Evolutionary conservation across 2,329 filamentous ascomycete genomes (phyloP).

Genomic region (Fusarium luffae): DNA sequence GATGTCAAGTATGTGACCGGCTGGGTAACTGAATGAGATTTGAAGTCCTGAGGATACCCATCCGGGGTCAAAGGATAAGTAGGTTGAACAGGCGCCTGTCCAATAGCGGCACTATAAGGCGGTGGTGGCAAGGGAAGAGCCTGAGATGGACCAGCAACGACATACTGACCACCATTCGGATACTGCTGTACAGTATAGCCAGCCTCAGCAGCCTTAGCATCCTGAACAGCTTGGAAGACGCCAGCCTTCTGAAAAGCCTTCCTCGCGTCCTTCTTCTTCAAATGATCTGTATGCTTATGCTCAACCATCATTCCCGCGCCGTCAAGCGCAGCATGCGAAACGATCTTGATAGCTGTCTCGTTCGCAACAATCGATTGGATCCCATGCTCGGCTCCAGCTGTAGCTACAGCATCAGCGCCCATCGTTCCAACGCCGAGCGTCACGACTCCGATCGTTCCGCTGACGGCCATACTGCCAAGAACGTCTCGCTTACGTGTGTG

Average conservation of each 20-base stretch:
- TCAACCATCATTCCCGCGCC: constrained; percentile 51
- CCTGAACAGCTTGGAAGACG: constrained; percentile 47
- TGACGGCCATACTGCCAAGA: constrained; percentile 53
- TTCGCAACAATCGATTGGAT: constrained; percentile 45
- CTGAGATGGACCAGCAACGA: constrained; percentile 6
- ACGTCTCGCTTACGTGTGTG: constrained; percentile 56
- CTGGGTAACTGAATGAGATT: not conserved
- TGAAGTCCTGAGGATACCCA: constrained; percentile 19
- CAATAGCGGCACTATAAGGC: constrained; percentile 14
- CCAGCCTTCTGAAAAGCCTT: constrained; percentile 50
- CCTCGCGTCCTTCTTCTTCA: constrained; percentile 50
- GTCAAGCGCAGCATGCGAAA: constrained; percentile 52
- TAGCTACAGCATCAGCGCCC: constrained; percentile 52
- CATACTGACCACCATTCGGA: constrained; percentile 12
- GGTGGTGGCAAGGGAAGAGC: constrained; percentile 26
- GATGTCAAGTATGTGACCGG: not conserved
- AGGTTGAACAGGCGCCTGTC: not conserved
- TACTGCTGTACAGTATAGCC: constrained; percentile 35
- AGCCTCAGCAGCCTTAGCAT: constrained; percentile 46
- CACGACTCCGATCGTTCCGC: constrained; percentile 51
- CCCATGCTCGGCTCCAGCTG: constrained; percentile 51
- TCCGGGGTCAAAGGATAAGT: not conserved
- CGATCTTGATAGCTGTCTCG: constrained; percentile 51
- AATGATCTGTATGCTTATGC: constrained; percentile 50
- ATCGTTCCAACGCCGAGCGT: constrained; percentile 52